Evolutionary conservation across 164 flowering plant species (phyloP), one percentile per base, ranked within the genome.

Genomic region (Vitis rupestris): DNA sequence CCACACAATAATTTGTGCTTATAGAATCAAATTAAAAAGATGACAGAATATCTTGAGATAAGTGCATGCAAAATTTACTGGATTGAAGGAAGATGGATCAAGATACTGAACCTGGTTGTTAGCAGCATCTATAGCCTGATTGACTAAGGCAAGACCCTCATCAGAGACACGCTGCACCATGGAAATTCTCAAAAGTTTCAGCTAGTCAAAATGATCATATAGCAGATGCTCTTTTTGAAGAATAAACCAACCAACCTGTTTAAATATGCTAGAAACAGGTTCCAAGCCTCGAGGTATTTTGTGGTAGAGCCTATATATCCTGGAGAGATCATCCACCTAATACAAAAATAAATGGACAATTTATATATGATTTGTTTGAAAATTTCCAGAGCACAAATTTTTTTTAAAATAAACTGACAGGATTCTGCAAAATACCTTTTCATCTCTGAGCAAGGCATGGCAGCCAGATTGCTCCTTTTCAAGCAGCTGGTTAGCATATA

Each of bases 401-500:
- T 23, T 23, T 23, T 23, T 0, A 23, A 23, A 23, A 23, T 23
- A 23, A 23, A 23, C 27, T 23, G 27, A 23, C 27, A 23, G 27
- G 27, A 23, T 23, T 23, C 27, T 15, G n/a, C 11, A 70, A 37
- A 30, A 23, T 69, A 89, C 94, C 88, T 86, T 89, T 74, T 87
- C 90, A 78, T 86, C 90, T 76, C 85, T 78, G n/a, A 90, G 88
- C 75, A 90, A 81, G 0, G 84, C 88, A 71, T 71, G 85, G 59
- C 92, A 90, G 61, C 95, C 95, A 66, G 95, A 90, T 53, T 83
- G 78, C 76, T 90, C 95, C 76, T 90, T 88, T 51, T 90, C 92
- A 63, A 90, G 86, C 10, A 90, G 75, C 66, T 85, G 91, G 77
- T 51, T 80, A 72, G 81, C 82, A 84, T 80, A 75, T 12, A 65